Evolutionary conservation across 345 rosid species (phyloP).

Genomic region (Crucihimalaya himalaica): DNA sequence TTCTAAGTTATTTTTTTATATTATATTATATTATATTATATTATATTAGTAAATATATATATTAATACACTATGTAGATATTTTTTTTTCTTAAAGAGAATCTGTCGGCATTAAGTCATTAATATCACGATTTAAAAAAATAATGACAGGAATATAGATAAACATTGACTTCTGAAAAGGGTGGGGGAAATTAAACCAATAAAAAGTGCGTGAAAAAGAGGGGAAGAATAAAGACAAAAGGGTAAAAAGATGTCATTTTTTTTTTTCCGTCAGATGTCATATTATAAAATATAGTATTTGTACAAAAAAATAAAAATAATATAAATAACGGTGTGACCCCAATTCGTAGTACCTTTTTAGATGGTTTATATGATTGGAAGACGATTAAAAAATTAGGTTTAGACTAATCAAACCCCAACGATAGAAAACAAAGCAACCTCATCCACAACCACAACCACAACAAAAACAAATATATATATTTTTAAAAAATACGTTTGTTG

Average conservation of each 20-base stretch:
- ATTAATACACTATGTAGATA: no score
- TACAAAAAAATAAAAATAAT: background rate
- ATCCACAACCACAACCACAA: slow-evolving; percentile 23
- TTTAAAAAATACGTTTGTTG: background rate
- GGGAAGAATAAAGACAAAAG: slow-evolving; percentile 36
- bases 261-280: no score
- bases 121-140: background rate
- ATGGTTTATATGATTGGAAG: slow-evolving; percentile 36
- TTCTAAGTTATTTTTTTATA: no score
- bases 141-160: slow-evolving; percentile 26
- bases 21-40: no score
- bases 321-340: background rate
- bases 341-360: slow-evolving; percentile 14
- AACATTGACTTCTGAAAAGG: slow-evolving; percentile 27
- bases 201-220: slow-evolving; percentile 22
- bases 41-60: no score
- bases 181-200: slow-evolving; percentile 25
- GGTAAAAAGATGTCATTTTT: slow-evolving; percentile 22
- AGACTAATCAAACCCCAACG: slow-evolving; percentile 21
- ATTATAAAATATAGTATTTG: slow-evolving; percentile 3
- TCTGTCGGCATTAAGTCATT: background rate
- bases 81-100: background rate
- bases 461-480: background rate
- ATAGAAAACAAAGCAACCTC: slow-evolving; percentile 16
- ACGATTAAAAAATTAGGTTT: slow-evolving; percentile 14